A percentile compares a stretch with the other conserved stretches of the same genome.
Evolutionary conservation across 2,329 filamentous ascomycete species (phyloP).

Genomic region (Monosporascus sp.): DNA sequence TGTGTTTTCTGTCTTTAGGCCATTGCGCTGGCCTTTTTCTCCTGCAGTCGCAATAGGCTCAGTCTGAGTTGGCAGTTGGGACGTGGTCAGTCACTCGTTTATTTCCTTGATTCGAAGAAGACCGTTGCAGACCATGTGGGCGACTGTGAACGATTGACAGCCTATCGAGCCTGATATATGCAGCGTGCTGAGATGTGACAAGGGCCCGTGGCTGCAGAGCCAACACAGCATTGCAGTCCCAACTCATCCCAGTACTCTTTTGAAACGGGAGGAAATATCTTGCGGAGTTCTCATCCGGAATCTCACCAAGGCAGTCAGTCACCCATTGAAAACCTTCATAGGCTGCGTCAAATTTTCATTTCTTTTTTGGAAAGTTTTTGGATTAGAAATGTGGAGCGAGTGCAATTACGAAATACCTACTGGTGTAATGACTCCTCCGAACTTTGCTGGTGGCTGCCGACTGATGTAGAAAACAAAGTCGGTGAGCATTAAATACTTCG

Average conservation of each 20-base stretch:
- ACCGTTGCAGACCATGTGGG: slow-evolving; percentile 28
- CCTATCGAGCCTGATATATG: slow-evolving; percentile 37
- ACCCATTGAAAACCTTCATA: no score
- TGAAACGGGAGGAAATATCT: background rate
- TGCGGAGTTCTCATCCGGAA: no score
- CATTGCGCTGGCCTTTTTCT: slow-evolving; percentile 42
- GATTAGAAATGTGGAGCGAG: no score
- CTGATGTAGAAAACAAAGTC: no score
- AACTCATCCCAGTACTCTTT: background rate
- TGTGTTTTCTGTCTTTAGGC: slow-evolving; percentile 12
- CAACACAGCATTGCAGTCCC: slow-evolving; percentile 37
- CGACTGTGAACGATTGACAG: slow-evolving; percentile 28
- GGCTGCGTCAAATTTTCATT: background rate
- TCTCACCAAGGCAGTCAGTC: no score
- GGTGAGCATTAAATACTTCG: no score
- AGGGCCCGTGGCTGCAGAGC: slow-evolving; percentile 40
- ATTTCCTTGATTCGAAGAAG: slow-evolving; percentile 35
- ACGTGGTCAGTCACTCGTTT: slow-evolving; percentile 29
- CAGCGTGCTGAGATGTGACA: slow-evolving; percentile 30
- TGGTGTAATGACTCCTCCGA: no score
- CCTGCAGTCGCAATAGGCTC: slow-evolving; percentile 37
- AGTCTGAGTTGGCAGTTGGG: slow-evolving; percentile 22
- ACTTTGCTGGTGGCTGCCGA: no score
- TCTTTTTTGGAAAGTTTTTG: no score
- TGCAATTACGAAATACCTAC: no score